Evolutionary conservation across 495 filamentous ascomycete genomes (phyloP).

Genomic region (Clohesyomyces aquaticus): DNA sequence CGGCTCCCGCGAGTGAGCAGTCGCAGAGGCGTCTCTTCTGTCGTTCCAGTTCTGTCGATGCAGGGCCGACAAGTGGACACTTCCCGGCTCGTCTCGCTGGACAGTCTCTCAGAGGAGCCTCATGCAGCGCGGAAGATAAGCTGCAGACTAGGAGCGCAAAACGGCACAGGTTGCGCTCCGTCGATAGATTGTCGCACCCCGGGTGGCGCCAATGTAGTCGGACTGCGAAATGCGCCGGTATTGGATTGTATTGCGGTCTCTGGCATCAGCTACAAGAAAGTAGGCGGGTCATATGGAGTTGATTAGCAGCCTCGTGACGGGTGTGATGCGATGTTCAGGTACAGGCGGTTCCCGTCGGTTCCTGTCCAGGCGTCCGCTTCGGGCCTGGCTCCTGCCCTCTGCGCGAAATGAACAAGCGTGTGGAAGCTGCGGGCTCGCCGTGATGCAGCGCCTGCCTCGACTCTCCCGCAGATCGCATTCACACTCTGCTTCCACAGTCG

Average conservation of each 20-base stretch:
- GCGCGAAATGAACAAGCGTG: constrained; percentile 13
- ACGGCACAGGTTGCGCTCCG: too few species aligned
- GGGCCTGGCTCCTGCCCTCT: not conserved
- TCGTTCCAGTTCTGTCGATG: not conserved
- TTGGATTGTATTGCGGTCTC: too few species aligned
- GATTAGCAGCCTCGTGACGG: constrained; percentile 10
- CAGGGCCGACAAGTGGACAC: not conserved
- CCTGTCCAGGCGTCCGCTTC: not conserved
- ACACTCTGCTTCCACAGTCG: too few species aligned
- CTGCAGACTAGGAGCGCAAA: too few species aligned
- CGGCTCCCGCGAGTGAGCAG: constrained; percentile 16
- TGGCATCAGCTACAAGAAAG: not conserved
- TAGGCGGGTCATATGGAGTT: constrained; percentile 11
- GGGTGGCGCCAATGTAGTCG: too few species aligned
- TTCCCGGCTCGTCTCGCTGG: not conserved
- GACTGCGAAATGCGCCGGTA: too few species aligned
- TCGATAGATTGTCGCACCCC: too few species aligned
- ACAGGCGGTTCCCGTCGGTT: not conserved
- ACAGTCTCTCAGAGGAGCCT: not conserved
- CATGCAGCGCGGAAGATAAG: constrained; percentile 22
- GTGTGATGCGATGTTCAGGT: constrained; percentile 17
- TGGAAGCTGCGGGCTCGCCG: too few species aligned
- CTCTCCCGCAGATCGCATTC: not conserved
- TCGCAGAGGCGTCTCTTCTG: not conserved
- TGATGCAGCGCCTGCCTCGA: not conserved